A percentile compares a stretch with the other conserved stretches of the same genome.
These are phyloP conservation scores for Candida namnaoensis DNA, from an alignment of 805 yeast species.

Conservation along the genomic window DNA sequence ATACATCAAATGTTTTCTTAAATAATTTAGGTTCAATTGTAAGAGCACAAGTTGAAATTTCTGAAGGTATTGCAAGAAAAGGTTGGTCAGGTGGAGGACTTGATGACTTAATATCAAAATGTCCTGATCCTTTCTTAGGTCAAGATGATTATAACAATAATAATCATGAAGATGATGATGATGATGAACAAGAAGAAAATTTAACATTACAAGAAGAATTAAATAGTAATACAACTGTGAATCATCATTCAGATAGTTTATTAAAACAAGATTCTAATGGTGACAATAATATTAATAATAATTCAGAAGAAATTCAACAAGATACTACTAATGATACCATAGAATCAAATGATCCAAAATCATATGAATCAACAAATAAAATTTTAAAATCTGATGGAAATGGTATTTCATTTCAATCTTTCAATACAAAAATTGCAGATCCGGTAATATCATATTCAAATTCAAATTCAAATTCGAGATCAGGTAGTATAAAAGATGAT, in stretches of 20 bases:
- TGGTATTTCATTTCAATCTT: not conserved
- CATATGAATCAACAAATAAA: not conserved
- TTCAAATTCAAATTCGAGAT: not conserved
- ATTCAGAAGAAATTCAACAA: no score
- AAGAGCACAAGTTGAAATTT: conserved; percentile 73
- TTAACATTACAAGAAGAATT: not conserved
- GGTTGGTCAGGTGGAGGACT: conserved; percentile 87
- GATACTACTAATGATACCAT: not conserved
- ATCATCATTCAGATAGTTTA: no score
- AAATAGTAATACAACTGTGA: not conserved
- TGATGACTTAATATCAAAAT: conserved; percentile 53
- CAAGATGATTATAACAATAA: conserved; percentile 11
- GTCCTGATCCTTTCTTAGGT: conserved; percentile 54
- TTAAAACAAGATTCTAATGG: no score
- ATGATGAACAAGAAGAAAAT: conserved; percentile 2
- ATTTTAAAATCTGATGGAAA: not conserved
- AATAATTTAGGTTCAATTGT: conserved; percentile 53
- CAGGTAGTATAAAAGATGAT: not conserved
- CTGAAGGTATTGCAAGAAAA: conserved; percentile 73
- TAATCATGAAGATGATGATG: conserved; percentile 2
- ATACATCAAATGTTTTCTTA: conserved; percentile 47
- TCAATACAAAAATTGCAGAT: not conserved
- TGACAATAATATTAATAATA: no score
- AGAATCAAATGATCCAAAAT: not conserved
- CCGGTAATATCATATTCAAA: not conserved